Percentiles rank a stretch among this genome's conserved stretches.
phyloP scores from a whole-genome alignment of 2,329 filamentous ascomycete species.

The Verticillium dahliae region DNA sequence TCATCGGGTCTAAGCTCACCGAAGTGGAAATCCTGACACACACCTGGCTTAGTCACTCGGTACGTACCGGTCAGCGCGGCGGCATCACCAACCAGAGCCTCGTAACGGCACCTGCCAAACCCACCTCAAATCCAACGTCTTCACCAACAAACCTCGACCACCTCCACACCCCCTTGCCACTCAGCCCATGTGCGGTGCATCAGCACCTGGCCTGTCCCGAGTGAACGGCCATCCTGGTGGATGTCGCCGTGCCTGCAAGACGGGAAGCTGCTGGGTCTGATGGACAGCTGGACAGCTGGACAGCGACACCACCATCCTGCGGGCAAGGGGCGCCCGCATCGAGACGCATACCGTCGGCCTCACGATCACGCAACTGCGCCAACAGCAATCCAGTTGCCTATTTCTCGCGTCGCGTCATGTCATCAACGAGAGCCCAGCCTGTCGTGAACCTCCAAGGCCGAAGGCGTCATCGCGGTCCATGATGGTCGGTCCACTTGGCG shows the following conservation, averaged over 20 bases:
- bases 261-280: neutral
- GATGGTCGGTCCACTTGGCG: neutral
- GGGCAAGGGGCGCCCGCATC: neutral
- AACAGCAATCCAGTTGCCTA: neutral
- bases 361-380: neutral
- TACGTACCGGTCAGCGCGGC: neutral
- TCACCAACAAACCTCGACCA: neutral
- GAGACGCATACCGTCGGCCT: neutral
- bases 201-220: neutral
- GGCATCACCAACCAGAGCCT: neutral
- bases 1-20: constrained; percentile 5
- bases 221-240: neutral
- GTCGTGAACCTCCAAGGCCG: neutral
- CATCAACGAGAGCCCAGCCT: neutral
- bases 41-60: neutral
- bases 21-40: constrained; percentile 4
- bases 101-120: neutral
- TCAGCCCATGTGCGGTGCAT: neutral
- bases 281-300: neutral
- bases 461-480: neutral
- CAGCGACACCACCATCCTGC: neutral
- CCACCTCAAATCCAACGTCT: neutral
- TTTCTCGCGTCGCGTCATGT: neutral
- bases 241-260: neutral
- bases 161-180: neutral